These are phyloP conservation scores for Neoarthrinium moseri DNA, from an alignment of 2,329 filamentous ascomycete species.

Conservation along the genomic window DNA sequence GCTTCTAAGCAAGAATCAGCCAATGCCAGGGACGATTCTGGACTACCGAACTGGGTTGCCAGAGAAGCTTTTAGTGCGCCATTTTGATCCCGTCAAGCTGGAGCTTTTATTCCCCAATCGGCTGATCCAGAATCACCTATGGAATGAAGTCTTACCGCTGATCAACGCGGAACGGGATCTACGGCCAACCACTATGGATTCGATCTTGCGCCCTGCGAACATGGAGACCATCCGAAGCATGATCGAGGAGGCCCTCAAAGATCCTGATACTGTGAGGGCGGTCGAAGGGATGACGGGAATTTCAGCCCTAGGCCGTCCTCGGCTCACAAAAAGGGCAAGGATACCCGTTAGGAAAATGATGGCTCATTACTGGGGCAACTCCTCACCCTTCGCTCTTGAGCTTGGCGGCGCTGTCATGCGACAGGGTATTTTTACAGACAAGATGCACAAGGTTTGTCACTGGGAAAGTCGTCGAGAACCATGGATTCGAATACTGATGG, in stretches of 20 bases:
- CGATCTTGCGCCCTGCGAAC: slow-evolving; percentile 38
- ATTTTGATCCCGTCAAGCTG: slow-evolving; percentile 16
- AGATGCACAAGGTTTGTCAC: slow-evolving; percentile 61
- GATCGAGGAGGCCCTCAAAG: slow-evolving; percentile 45
- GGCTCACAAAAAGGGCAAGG: slow-evolving; percentile 27
- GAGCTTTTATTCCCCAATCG: slow-evolving; percentile 56
- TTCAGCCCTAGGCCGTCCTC: slow-evolving; percentile 19
- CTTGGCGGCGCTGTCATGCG: slow-evolving; percentile 64
- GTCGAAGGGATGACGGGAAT: slow-evolving; percentile 32
- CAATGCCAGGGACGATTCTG: slow-evolving; percentile 70
- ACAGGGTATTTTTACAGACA: slow-evolving; percentile 65
- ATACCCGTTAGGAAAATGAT: slow-evolving; percentile 65
- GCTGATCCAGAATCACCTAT: slow-evolving; percentile 48
- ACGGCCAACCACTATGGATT: slow-evolving; percentile 42
- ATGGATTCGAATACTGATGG: background rate
- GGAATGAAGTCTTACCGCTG: slow-evolving; percentile 38
- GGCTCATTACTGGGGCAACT: slow-evolving; percentile 68
- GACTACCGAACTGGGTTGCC: slow-evolving; percentile 51
- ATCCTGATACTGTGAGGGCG: slow-evolving; percentile 34
- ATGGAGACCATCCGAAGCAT: slow-evolving; percentile 51
- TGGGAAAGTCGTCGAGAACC: background rate
- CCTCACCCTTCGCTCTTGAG: slow-evolving; percentile 63
- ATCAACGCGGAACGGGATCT: slow-evolving; percentile 26
- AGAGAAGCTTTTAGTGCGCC: slow-evolving; percentile 22
- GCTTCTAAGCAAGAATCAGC: slow-evolving; percentile 44